Evolutionary conservation across 371 early-diverging fungal species (phyloP).

Genomic region (Lichtheimia corymbifera): DNA sequence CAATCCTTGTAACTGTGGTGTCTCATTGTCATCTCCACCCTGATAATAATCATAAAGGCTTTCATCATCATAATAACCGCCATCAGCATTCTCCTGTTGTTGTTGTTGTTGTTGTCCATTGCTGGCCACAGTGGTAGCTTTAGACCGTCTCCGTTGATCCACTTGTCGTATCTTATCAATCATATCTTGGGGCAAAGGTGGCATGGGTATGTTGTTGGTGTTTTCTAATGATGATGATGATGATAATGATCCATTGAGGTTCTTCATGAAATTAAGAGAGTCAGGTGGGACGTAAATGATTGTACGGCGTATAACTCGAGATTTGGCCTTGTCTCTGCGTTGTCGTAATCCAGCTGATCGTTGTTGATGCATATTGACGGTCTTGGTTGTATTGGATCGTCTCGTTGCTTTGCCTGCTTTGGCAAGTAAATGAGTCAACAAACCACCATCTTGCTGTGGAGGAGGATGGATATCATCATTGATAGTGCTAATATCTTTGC

Average conservation of each 20-base stretch:
- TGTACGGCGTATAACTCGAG: constrained; percentile 40
- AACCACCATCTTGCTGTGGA: not conserved
- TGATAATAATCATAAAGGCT: constrained; percentile 24
- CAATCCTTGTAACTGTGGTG: constrained; percentile 23
- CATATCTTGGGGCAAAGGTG: constrained; percentile 9
- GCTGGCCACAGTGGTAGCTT: not conserved
- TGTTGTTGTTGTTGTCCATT: not conserved
- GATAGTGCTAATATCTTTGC: not conserved
- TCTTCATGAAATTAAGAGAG: constrained; percentile 33
- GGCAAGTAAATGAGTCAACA: constrained; percentile 20
- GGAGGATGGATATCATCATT: not conserved
- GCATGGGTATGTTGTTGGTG: not conserved
- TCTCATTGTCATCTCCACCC: constrained; percentile 1
- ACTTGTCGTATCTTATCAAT: constrained; percentile 8
- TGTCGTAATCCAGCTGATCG: not conserved
- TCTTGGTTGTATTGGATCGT: constrained; percentile 13
- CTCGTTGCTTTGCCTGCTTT: constrained; percentile 20
- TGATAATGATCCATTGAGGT: not conserved
- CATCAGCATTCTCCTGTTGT: constrained; percentile 4
- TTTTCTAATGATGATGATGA: not conserved
- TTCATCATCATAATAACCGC: constrained; percentile 19
- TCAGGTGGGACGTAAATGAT: constrained; percentile 54
- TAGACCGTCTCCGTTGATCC: not conserved
- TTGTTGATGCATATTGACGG: constrained; percentile 15
- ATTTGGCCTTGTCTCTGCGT: constrained; percentile 17